These are phyloP conservation scores for Colletotrichum sp. DNA, from an alignment of 2,329 filamentous ascomycete genomes.

Conservation along the genomic window DNA sequence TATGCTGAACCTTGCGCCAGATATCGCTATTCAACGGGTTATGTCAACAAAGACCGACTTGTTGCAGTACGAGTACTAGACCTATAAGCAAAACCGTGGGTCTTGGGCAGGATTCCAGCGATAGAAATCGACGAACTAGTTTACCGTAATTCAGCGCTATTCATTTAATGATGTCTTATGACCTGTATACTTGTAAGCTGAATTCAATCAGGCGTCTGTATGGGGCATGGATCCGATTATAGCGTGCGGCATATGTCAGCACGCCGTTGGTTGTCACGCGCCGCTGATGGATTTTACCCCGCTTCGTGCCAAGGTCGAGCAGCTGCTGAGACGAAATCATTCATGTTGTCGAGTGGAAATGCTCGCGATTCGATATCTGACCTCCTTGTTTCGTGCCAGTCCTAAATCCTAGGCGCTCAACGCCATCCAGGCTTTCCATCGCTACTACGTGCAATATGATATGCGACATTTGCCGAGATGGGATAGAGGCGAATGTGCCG, in stretches of 20 bases:
- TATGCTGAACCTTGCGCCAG: constrained; percentile 10
- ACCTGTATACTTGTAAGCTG: rapidly evolving
- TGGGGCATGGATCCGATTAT: rapidly evolving
- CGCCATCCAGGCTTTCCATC: background rate
- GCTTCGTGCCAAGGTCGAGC: background rate
- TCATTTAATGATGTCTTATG: background rate
- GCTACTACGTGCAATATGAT: background rate
- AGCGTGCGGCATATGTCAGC: background rate
- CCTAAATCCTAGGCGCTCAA: background rate
- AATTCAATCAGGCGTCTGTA: background rate
- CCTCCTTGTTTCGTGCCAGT: background rate
- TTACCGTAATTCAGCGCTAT: background rate
- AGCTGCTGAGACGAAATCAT: background rate
- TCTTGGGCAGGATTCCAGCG: constrained; percentile 1
- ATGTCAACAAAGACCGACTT: constrained; percentile 12
- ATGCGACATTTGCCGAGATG: background rate
- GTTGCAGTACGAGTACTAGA: constrained; percentile 17
- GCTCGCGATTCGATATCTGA: background rate
- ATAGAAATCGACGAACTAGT: rapidly evolving
- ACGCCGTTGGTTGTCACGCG: background rate
- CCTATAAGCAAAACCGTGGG: background rate
- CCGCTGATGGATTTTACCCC: background rate
- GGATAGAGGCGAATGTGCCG: background rate
- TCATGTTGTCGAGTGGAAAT: background rate
- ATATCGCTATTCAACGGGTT: constrained; percentile 7